Evolutionary conservation across 345 rosid genomes (phyloP), one percentile per base, ranked within the genome.

Genomic region (Reutealis trisperma): DNA sequence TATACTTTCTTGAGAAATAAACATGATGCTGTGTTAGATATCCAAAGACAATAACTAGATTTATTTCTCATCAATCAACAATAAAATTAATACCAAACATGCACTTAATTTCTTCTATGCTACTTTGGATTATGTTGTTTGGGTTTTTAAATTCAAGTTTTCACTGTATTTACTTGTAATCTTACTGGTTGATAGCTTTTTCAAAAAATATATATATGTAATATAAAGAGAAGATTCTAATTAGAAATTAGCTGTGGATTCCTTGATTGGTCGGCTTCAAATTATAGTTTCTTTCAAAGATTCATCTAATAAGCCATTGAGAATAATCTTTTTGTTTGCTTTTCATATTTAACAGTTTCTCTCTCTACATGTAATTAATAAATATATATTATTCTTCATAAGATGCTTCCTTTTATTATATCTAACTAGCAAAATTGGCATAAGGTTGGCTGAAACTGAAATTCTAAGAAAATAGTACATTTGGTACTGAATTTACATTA

Each of bases 261-360:
- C 63, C 63, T 72, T 58, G 27, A 4, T 73, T 78, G 77, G 72
- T 72, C 66, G 72, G 74, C 30, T 67, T 52, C 11, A 37, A 19
- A 72, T 57, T 61, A 21, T 67, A 34, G 32, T 47, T 73, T 69
- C 16, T 13, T 71, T 34, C 22, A 60, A 18, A 25, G 74, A 81
- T 76, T 76, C 60, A 51, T 14, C 16, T 52, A 13, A 9, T 4
- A 2, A 60, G 12, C 61, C 60, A 67, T 61, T 61, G 58, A 60
- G 78, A 75, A 75, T 75, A 75, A 70, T 71, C 70, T 71, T 80
- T 71, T 66, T 27, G 52, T 30, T 79, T 34, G 58, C 78, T 71
- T 75, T 63, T 70, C 8, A n/a, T 61, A 44, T 51, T 27, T 49
- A 69, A 51, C 18, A 19, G 49, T 24, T 68, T 45, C 37, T 25